These are phyloP conservation scores for Leptosphaerulina australis DNA, from an alignment of 2,329 filamentous ascomycete species.

Conservation along the genomic window DNA sequence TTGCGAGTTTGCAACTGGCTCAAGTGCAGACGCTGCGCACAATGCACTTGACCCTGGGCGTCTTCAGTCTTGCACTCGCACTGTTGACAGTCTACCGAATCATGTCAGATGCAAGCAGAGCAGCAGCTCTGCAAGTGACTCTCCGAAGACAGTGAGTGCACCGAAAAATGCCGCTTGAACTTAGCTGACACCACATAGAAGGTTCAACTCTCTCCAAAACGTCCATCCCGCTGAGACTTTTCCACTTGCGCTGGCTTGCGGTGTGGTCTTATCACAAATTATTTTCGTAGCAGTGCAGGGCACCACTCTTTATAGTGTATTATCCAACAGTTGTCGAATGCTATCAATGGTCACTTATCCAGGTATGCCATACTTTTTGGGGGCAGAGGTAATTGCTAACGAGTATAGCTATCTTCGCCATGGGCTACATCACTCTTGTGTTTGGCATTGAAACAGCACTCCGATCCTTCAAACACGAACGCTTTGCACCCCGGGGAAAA, in stretches of 20 bases:
- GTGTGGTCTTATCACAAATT: conserved; percentile 46
- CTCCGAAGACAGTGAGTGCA: conserved; percentile 42
- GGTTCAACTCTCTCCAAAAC: conserved; percentile 44
- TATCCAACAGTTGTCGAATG: conserved; percentile 44
- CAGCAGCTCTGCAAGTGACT: conserved; percentile 39
- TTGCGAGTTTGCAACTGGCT: conserved; percentile 44
- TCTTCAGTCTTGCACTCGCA: conserved; percentile 46
- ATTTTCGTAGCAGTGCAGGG: conserved; percentile 49
- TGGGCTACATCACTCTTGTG: conserved; percentile 68
- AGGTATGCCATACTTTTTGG: conserved; percentile 35
- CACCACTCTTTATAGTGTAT: conserved; percentile 46
- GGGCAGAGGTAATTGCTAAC: conserved; percentile 25
- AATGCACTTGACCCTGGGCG: conserved; percentile 49
- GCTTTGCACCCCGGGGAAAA: conserved; percentile 64
- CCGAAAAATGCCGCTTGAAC: background rate
- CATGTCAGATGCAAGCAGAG: conserved; percentile 46
- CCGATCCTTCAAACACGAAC: conserved; percentile 60
- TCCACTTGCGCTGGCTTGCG: conserved; percentile 48
- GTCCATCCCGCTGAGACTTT: conserved; percentile 51
- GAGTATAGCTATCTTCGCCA: conserved; percentile 66
- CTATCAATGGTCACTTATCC: conserved; percentile 49
- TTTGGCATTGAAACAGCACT: conserved; percentile 68
- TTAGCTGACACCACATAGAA: conserved; percentile 34
- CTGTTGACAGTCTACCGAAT: conserved; percentile 47
- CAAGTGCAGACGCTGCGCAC: conserved; percentile 49